phyloP scores from a whole-genome alignment of 2,329 filamentous ascomycete genomes.

The Ophiosphaerella korrae region DNA sequence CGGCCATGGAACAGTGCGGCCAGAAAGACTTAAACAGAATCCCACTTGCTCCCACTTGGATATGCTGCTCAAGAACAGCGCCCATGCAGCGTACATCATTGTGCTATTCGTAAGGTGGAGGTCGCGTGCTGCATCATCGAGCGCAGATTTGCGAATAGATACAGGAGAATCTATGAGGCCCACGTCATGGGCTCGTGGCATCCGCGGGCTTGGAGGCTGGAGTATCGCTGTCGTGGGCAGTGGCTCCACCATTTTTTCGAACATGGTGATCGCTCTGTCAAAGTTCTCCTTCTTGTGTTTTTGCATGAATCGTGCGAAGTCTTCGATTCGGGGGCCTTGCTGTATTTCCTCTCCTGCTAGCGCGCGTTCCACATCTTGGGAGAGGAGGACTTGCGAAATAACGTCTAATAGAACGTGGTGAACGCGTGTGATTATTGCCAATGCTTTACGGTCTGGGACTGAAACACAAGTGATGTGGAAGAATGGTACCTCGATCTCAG shows the following conservation, averaged over 20 bases:
- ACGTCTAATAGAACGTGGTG: slow-evolving; percentile 11
- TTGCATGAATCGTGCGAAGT: slow-evolving; percentile 7
- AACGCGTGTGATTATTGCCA: slow-evolving; percentile 5
- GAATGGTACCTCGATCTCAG: slow-evolving; percentile 5
- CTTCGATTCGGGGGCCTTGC: slow-evolving; percentile 3
- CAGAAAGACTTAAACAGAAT: slow-evolving; percentile 5
- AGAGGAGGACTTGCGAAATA: slow-evolving; percentile 1
- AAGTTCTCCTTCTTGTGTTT: slow-evolving; percentile 9
- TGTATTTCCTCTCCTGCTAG: slow-evolving; percentile 4
- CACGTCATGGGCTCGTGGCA: too few species aligned
- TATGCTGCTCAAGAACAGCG: slow-evolving; percentile 10
- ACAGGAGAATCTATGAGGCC: too few species aligned
- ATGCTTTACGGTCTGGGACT: slow-evolving; percentile 5
- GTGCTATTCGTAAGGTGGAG: slow-evolving; percentile 3
- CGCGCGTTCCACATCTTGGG: slow-evolving; percentile 6
- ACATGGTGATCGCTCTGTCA: background rate
- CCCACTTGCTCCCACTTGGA: slow-evolving; percentile 5
- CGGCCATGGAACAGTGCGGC: slow-evolving; percentile 9
- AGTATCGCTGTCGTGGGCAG: too few species aligned
- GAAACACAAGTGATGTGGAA: slow-evolving; percentile 10
- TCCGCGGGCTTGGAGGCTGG: too few species aligned
- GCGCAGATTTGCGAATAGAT: background rate
- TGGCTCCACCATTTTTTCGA: slow-evolving; percentile 3
- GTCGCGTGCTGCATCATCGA: slow-evolving; percentile 3
- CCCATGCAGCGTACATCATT: slow-evolving; percentile 10